A percentile compares a stretch with the other conserved stretches of the same genome.
phyloP scores from a whole-genome alignment of 1,139 yeast species.

The Protomyces inouyei region DNA sequence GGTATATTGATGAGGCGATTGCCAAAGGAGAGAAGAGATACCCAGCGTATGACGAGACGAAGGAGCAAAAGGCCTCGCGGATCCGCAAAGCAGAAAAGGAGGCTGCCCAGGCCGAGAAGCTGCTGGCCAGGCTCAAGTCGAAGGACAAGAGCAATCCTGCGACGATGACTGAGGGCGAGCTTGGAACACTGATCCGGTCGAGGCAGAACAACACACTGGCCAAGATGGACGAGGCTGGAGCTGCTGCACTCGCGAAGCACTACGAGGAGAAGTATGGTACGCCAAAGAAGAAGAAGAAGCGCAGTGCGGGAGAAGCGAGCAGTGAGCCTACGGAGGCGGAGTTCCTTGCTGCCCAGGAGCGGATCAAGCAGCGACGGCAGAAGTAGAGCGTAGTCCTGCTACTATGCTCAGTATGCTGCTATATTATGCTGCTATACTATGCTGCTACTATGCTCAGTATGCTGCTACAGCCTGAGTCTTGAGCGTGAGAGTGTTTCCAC shows the following conservation, averaged over 20 bases:
- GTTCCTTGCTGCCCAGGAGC: slow-evolving; percentile 25
- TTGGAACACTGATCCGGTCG: slow-evolving; percentile 15
- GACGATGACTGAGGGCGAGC: slow-evolving; percentile 45
- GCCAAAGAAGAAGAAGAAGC: slow-evolving; percentile 19
- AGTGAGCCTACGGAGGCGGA: slow-evolving; percentile 31
- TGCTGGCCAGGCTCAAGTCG: slow-evolving; percentile 49
- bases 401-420: background rate
- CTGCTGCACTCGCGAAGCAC: slow-evolving; percentile 21
- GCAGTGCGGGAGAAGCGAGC: slow-evolving; percentile 19
- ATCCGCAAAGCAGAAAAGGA: slow-evolving; percentile 52
- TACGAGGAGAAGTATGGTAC: slow-evolving; percentile 24
- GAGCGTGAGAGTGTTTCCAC: background rate
- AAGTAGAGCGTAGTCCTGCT: background rate
- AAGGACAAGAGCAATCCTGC: slow-evolving; percentile 38
- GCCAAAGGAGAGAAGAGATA: slow-evolving; percentile 41
- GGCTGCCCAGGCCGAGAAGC: slow-evolving; percentile 63
- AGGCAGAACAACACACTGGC: slow-evolving; percentile 13
- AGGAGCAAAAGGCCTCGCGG: slow-evolving; percentile 45
- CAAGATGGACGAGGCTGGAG: slow-evolving; percentile 12
- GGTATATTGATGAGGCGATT: slow-evolving; percentile 48
- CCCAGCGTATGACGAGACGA: slow-evolving; percentile 46
- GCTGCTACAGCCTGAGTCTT: background rate
- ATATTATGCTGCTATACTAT: no score
- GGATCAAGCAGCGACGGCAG: slow-evolving; percentile 22
- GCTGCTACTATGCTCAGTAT: no score